Conservation (phyloP, 2,329 filamentous ascomycete species). For the Claviceps sorghi region DNA sequence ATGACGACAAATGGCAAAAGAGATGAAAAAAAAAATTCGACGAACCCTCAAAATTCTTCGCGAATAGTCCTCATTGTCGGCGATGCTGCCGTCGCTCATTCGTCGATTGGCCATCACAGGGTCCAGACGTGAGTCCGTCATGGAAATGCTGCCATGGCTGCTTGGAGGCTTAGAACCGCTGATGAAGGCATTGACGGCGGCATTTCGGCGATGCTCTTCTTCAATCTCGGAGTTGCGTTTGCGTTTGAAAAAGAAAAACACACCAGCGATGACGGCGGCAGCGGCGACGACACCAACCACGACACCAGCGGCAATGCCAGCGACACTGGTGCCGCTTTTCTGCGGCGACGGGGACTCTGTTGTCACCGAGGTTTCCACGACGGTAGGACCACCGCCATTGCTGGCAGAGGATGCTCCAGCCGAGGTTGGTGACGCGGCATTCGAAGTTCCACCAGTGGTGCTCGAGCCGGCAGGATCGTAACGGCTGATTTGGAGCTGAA, state of each 20-base stretch:
- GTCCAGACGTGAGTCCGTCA: slow-evolving; percentile 73
- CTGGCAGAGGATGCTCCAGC: slow-evolving; percentile 11
- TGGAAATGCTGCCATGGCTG: slow-evolving; percentile 51
- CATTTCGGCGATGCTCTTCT: slow-evolving; percentile 71
- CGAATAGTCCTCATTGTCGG: slow-evolving; percentile 94
- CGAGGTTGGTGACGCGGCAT: slow-evolving; percentile 1
- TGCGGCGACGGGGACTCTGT: slow-evolving; percentile 9
- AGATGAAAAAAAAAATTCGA: slow-evolving; percentile 5
- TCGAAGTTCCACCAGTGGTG: slow-evolving; percentile 1
- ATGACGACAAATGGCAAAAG: background rate
- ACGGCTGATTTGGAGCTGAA: slow-evolving; percentile 22
- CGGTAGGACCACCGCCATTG: slow-evolving; percentile 5
- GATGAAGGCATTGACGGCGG: slow-evolving; percentile 64
- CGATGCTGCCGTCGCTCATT: slow-evolving; percentile 89
- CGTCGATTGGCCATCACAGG: slow-evolving; percentile 71
- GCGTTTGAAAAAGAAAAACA: slow-evolving; percentile 61
- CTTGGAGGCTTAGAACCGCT: slow-evolving; percentile 46
- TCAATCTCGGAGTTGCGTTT: slow-evolving; percentile 65
- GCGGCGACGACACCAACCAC: slow-evolving; percentile 69
- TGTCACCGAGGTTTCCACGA: slow-evolving; percentile 9
- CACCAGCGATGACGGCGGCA: slow-evolving; percentile 49
- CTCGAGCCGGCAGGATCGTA: slow-evolving; percentile 15
- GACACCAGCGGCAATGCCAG: slow-evolving; percentile 72
- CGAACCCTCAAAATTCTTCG: slow-evolving; percentile 85
- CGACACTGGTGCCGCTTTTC: slow-evolving; percentile 47